Conservation (phyloP, 2,329 filamentous ascomycete genomes). For the Endocalyx cinctus region DNA sequence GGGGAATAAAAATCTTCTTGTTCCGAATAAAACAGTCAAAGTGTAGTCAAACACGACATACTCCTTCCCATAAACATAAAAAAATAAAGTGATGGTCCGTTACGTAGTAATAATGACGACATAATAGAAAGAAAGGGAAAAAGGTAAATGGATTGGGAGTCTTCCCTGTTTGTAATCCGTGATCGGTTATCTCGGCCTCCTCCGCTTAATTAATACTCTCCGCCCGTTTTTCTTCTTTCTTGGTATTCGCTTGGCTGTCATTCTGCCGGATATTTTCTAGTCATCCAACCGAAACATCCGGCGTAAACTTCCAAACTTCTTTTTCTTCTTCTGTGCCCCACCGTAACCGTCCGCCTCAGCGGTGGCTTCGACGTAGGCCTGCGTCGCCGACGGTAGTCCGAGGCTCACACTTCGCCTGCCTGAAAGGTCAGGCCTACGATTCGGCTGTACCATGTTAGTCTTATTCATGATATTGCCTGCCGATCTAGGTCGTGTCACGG, state of each 20-base stretch:
- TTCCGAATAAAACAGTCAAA: too few relatives aligned
- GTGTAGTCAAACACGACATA: too few relatives aligned
- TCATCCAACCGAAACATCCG: constrained; percentile 53
- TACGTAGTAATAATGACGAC: too few relatives aligned
- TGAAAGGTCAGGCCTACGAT: constrained; percentile 13
- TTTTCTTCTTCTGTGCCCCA: constrained; percentile 32
- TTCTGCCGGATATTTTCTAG: constrained; percentile 26
- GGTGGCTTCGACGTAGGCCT: constrained; percentile 17
- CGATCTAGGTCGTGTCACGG: constrained; percentile 25
- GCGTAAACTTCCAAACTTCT: constrained; percentile 54
- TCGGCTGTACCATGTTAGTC: constrained; percentile 5
- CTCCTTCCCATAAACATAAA: too few relatives aligned
- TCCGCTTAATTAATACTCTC: constrained; percentile 16
- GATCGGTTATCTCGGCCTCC: constrained; percentile 4
- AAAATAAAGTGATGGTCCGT: too few relatives aligned
- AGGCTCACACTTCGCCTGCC: constrained; percentile 22
- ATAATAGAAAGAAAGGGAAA: too few relatives aligned
- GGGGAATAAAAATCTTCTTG: too few relatives aligned
- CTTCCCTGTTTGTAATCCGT: too few relatives aligned
- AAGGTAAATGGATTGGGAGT: too few relatives aligned
- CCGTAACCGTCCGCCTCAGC: constrained; percentile 8
- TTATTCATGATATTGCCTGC: constrained; percentile 20
- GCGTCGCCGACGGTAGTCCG: constrained; percentile 26
- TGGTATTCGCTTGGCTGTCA: too few relatives aligned
- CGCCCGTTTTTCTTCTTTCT: constrained; percentile 11